Evolutionary conservation across 2,329 filamentous ascomycete species (phyloP).

Genomic region (Apiospora marii): DNA sequence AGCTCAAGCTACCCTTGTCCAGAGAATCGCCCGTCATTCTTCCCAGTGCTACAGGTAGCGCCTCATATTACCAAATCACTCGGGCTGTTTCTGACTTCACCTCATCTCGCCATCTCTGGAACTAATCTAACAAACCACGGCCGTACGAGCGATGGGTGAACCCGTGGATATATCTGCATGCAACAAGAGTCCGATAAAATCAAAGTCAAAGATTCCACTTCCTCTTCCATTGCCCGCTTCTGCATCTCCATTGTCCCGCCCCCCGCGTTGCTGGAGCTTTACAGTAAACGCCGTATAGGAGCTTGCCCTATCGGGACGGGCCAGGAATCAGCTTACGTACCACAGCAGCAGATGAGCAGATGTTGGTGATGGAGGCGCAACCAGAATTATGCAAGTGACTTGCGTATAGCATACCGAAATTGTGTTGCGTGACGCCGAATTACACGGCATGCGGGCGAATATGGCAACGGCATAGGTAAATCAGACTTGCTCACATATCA

Average conservation of each 20-base stretch:
- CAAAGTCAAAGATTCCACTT: background rate
- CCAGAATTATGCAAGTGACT: slow-evolving; percentile 3
- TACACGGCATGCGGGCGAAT: background rate
- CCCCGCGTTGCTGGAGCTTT: background rate
- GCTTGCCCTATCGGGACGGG: background rate
- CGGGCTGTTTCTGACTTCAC: background rate
- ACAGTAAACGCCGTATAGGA: background rate
- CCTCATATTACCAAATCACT: background rate
- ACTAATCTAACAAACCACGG: background rate
- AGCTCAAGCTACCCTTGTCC: slow-evolving; percentile 20
- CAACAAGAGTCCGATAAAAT: background rate
- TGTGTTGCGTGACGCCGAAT: slow-evolving; percentile 1
- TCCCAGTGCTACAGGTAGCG: too few relatives aligned
- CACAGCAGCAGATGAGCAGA: background rate
- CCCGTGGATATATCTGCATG: background rate
- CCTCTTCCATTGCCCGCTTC: background rate
- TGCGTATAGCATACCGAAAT: background rate
- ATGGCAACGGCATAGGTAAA: background rate
- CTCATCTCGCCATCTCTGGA: background rate
- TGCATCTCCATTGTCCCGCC: background rate
- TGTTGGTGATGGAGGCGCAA: slow-evolving; percentile 1
- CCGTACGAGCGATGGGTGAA: background rate
- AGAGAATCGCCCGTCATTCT: too few relatives aligned
- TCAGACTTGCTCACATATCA: background rate
- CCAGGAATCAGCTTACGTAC: slow-evolving; percentile 14